phyloP scores from a whole-genome alignment of 441 rosid genomes.

The Brassica hybrid region DNA sequence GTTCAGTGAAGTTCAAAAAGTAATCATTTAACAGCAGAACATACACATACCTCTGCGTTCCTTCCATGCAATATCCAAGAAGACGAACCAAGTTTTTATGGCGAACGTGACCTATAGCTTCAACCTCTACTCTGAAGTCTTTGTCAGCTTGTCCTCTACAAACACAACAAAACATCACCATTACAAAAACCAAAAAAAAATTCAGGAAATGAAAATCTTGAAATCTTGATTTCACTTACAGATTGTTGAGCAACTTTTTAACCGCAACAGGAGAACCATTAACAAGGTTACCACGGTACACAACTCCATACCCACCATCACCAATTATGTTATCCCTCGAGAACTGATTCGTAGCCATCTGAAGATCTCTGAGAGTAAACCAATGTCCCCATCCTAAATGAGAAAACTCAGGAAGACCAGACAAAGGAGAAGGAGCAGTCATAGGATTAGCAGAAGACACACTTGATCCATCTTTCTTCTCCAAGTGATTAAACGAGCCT shows the following conservation, averaged over 20 bases:
- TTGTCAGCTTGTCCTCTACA: constrained; percentile 76
- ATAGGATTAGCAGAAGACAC: constrained; percentile 60
- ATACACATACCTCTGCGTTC: constrained; percentile 62
- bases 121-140: constrained; percentile 82
- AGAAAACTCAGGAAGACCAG: constrained; percentile 72
- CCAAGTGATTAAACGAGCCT: constrained; percentile 59
- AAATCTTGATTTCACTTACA: constrained; percentile 60
- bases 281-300: constrained; percentile 65
- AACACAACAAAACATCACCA: constrained; percentile 23
- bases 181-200: background rate
- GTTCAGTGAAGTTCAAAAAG: background rate
- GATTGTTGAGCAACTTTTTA: constrained; percentile 70
- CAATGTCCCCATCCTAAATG: constrained; percentile 84
- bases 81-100: constrained; percentile 81
- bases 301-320: constrained; percentile 84
- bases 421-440: constrained; percentile 68
- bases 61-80: constrained; percentile 81
- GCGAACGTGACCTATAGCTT: constrained; percentile 83
- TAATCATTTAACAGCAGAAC: background rate
- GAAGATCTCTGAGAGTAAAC: constrained; percentile 85
- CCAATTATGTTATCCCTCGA: constrained; percentile 71
- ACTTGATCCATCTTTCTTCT: constrained; percentile 52
- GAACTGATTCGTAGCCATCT: constrained; percentile 67
- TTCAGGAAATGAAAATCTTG: constrained; percentile 8
- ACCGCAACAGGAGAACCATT: constrained; percentile 76